phyloP scores from a whole-genome alignment of 257 asterid species.

The Nicotiana attenuata region DNA sequence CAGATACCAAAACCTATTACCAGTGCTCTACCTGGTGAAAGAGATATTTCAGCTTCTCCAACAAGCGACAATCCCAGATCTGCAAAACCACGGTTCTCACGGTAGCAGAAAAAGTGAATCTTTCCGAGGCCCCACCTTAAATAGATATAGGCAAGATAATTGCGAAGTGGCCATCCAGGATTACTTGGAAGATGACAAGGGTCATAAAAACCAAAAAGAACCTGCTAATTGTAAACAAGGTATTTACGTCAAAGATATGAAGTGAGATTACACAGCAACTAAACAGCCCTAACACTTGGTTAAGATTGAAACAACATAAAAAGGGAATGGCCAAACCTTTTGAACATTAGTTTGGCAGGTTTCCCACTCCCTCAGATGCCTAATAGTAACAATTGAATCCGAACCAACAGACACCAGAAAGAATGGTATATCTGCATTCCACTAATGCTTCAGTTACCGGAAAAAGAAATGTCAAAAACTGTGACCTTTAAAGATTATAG shows the following conservation, averaged over 20 bases:
- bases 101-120: slow-evolving; percentile 68
- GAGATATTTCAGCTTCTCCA: slow-evolving; percentile 68
- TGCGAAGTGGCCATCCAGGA: slow-evolving; percentile 98
- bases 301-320: background rate
- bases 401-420: slow-evolving; percentile 70
- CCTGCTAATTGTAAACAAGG: slow-evolving; percentile 34
- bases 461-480: background rate
- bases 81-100: slow-evolving; percentile 90
- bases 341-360: slow-evolving; percentile 50
- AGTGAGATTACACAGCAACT: background rate
- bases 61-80: slow-evolving; percentile 69
- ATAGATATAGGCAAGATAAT: slow-evolving; percentile 62
- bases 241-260: background rate
- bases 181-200: slow-evolving; percentile 74
- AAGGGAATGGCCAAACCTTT: slow-evolving; percentile 43
- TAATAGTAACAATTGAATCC: slow-evolving; percentile 46
- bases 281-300: background rate
- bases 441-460: slow-evolving; percentile 14
- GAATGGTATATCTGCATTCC: slow-evolving; percentile 68
- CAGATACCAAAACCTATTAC: slow-evolving; percentile 1
- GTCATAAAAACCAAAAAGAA: slow-evolving; percentile 87
- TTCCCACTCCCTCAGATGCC: slow-evolving; percentile 63
- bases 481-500: background rate
- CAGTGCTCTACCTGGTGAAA: slow-evolving; percentile 57
- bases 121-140: slow-evolving; percentile 63